A percentile compares a stretch with the other conserved stretches of the same genome.
These are phyloP conservation scores for Botryosphaeria agaves DNA, from an alignment of 2,329 filamentous ascomycete genomes.

Conservation along the genomic window DNA sequence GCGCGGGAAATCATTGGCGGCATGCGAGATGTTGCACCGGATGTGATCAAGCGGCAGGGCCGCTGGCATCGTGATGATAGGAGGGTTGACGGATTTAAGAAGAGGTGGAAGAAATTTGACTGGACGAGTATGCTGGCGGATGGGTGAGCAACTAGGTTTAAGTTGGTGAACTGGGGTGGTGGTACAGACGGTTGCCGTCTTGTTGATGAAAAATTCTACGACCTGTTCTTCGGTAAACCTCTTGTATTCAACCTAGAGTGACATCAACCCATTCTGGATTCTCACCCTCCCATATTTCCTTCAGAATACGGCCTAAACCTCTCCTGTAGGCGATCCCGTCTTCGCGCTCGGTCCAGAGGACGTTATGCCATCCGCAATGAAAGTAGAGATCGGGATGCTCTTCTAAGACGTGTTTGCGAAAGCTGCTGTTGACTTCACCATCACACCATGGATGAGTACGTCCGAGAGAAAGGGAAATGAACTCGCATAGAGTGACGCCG, in stretches of 20 bases:
- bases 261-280: neutral
- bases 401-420: no score
- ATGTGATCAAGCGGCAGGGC: constrained; percentile 80
- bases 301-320: neutral
- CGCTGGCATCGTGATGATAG: constrained; percentile 56
- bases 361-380: neutral
- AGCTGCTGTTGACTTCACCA: no score
- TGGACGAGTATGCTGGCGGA: constrained; percentile 53
- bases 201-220: no score
- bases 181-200: no score
- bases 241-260: constrained; percentile 1
- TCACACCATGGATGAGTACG: neutral
- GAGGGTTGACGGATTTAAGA: constrained; percentile 62
- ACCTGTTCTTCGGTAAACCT: no score
- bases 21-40: constrained; percentile 69
- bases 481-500: neutral
- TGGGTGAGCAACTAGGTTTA: constrained; percentile 8
- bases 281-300: neutral
- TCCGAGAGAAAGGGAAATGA: neutral
- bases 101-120: constrained; percentile 82
- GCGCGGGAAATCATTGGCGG: constrained; percentile 82
- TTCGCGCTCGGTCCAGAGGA: constrained; percentile 1
- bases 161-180: no score
- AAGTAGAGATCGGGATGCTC: neutral
- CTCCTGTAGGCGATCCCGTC: constrained; percentile 1